Base-by-base conservation (phyloP, 179 eudicot genomes). In the Silene coronaria region DNA sequence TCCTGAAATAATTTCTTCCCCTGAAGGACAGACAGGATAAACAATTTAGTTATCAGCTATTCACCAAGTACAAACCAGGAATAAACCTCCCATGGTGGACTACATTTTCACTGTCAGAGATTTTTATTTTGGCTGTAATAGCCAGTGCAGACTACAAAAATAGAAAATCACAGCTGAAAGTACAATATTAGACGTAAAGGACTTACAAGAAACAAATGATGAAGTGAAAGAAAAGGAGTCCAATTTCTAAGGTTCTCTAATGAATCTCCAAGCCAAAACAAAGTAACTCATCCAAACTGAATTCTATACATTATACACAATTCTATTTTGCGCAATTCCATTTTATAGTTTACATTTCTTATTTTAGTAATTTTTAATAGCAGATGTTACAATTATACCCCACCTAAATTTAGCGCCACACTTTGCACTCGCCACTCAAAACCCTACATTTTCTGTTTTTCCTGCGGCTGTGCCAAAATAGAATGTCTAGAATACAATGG, bases 1-100 rank as follows among this genome's bases (percentile, higher is more conserved):
- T 82, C 93, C 93, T 7, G 93, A 89, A 59, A 91, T 88, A 16
- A 90, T 90, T 77, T 90, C 96, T 81, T 90, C 92, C 26, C 92
- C 96, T 90, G 77, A 77, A 75, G 67, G 67, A 64, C 53, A 42
- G 60, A 74, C 67, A 27, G 21, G 21, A 22, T 16, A 58, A 7
- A 42, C 45, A 19, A 14, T 19, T 22, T 57, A 4, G 12, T 26
- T 12, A 38, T 30, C 5, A 60, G 9, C 58, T n/a, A 51, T 27
- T 36, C 1, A 38, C 45, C 45, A 38, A 38, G 45, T 38, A 19
- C 14, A 11, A 57, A 30, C 23, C 19, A 67, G 32, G 45, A 63
- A 64, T 22, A 19, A 34, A 55, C 9, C 24, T 51, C 45, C 23
- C 9, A 5, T 9, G 11, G 28, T 57, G 5, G 62, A 60, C 65